Percentiles rank a stretch among this genome's conserved stretches.
These are phyloP conservation scores for Melampsora occidentalis DNA, from an alignment of 1,284 basidiomycete genomes.

Conservation along the genomic window DNA sequence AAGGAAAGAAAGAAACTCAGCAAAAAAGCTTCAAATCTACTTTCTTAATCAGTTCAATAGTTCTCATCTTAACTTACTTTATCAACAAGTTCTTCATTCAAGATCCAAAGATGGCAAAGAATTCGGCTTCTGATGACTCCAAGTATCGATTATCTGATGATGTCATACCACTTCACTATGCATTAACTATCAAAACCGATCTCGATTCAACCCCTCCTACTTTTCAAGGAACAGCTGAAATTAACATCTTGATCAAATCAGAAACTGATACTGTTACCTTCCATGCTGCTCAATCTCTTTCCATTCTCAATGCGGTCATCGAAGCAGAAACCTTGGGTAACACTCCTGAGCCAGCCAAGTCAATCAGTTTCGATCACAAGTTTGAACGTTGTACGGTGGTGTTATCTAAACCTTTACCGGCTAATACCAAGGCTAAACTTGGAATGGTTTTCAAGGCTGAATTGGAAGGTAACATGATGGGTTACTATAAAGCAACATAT, in stretches of 20 bases:
- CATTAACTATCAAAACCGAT: constrained; percentile 40
- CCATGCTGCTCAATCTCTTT: constrained; percentile 36
- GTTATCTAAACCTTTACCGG: constrained; percentile 14
- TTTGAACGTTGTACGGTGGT: constrained; percentile 36
- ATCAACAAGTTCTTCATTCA: too few relatives aligned
- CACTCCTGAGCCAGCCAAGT: constrained; percentile 15
- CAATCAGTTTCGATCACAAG: constrained; percentile 40
- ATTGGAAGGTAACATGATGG: constrained; percentile 44
- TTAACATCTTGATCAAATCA: constrained; percentile 22
- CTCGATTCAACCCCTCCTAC: constrained; percentile 35
- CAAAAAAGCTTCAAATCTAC: too few relatives aligned
- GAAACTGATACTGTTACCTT: constrained; percentile 39
- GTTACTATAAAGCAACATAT: constrained; percentile 39
- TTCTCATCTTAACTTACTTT: too few relatives aligned
- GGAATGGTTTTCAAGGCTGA: constrained; percentile 39
- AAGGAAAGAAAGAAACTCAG: too few relatives aligned
- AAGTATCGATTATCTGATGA: constrained; percentile 4
- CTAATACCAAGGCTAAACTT: constrained; percentile 27
- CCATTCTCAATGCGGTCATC: constrained; percentile 27
- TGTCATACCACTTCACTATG: constrained; percentile 37
- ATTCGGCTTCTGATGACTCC: background rate
- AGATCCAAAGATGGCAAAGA: too few relatives aligned
- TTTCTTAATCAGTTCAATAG: too few relatives aligned
- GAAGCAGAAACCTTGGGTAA: constrained; percentile 23
- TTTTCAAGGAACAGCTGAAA: constrained; percentile 39